Evolutionary conservation across 768 basidiomycete species (phyloP).

Genomic region (Phaeotremella skinneri): DNA sequence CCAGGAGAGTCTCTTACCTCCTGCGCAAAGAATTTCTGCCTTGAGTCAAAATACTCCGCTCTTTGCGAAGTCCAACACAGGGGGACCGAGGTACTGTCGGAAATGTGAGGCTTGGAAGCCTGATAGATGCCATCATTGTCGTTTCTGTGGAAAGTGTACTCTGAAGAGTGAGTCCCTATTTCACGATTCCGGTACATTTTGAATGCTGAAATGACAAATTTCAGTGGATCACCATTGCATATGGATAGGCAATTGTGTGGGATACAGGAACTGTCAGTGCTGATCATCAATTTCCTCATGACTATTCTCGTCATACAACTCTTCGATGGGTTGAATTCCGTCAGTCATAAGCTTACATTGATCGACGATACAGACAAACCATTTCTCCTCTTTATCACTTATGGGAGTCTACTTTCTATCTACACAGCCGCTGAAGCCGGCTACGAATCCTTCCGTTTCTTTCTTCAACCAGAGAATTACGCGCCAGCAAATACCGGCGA

Average conservation of each 20-base stretch:
- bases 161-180: constrained; percentile 43
- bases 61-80: constrained; percentile 40
- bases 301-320: too few relatives aligned
- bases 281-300: too few relatives aligned
- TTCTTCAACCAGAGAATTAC: constrained; percentile 26
- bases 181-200: too few relatives aligned
- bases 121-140: constrained; percentile 50
- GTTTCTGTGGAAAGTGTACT: constrained; percentile 39
- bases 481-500: not conserved
- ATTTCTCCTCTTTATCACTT: constrained; percentile 48
- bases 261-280: constrained; percentile 44
- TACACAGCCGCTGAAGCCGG: constrained; percentile 36
- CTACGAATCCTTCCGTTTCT: constrained; percentile 27
- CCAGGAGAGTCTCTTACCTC: not conserved
- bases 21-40: not conserved
- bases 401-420: constrained; percentile 34
- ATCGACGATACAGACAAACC: constrained; percentile 36
- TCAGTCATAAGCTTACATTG: not conserved
- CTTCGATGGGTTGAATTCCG: too few relatives aligned
- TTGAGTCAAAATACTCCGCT: constrained; percentile 4
- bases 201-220: constrained; percentile 7
- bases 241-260: constrained; percentile 48
- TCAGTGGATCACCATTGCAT: constrained; percentile 51
- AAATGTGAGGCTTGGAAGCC: constrained; percentile 50
- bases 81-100: constrained; percentile 44